phyloP scores from a whole-genome alignment of 2,329 filamentous ascomycete genomes.

The Massarina eburnea region DNA sequence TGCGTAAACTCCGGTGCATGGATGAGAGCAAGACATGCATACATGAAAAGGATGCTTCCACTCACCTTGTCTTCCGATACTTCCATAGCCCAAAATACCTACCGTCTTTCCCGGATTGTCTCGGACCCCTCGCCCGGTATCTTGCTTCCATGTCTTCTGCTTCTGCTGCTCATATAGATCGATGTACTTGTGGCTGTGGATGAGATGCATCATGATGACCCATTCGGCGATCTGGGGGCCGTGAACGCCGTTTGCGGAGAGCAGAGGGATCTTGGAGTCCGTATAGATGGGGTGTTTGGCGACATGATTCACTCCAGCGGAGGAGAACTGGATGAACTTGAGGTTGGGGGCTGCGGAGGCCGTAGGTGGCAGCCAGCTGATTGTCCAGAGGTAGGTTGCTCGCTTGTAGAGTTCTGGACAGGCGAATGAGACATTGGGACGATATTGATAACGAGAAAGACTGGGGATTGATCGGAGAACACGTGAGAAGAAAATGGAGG shows the following conservation, averaged over 20 bases:
- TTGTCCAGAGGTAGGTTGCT: conserved; percentile 52
- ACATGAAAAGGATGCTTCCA: conserved; percentile 2
- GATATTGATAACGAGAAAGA: neutral
- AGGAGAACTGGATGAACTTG: conserved; percentile 58
- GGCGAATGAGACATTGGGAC: neutral
- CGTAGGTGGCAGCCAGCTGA: conserved; percentile 48
- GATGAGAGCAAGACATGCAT: conserved; percentile 3
- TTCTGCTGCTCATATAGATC: conserved; percentile 61
- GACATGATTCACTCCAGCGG: conserved; percentile 60
- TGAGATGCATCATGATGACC: conserved; percentile 64
- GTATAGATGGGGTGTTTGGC: conserved; percentile 56
- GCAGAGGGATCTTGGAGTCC: conserved; percentile 55
- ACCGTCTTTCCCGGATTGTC: conserved; percentile 62
- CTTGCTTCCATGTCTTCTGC: conserved; percentile 54
- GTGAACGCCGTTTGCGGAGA: conserved; percentile 59
- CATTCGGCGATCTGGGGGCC: conserved; percentile 69
- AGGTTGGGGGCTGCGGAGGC: conserved; percentile 42
- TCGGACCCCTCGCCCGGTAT: conserved; percentile 41
- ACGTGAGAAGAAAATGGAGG: neutral
- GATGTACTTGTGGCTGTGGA: conserved; percentile 58
- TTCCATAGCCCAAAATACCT: conserved; percentile 64
- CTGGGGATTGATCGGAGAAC: neutral
- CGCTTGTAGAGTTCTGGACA: conserved; percentile 43
- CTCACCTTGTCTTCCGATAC: conserved; percentile 62
- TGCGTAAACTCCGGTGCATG: neutral